A percentile compares a stretch with the other conserved stretches of the same genome.
phyloP scores from a whole-genome alignment of 1,139 yeast genomes.

The Taphrina wiesneri region DNA sequence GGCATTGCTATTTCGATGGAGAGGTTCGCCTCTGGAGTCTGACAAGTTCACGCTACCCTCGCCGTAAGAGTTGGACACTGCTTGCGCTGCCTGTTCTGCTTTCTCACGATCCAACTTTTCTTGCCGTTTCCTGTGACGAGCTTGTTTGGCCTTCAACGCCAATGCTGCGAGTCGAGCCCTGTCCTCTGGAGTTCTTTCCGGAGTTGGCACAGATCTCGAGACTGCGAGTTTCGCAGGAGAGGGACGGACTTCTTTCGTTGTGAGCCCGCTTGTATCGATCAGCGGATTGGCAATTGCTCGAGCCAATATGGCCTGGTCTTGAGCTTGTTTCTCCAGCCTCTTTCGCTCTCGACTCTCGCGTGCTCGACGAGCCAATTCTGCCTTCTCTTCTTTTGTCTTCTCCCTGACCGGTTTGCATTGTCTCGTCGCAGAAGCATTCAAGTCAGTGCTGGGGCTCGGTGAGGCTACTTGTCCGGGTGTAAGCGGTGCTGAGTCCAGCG shows the following conservation, averaged over 20 bases:
- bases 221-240: not conserved
- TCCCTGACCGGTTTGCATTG: conserved; percentile 12
- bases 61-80: not conserved
- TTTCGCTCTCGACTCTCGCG: conserved; percentile 11
- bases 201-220: not conserved
- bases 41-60: too few relatives aligned
- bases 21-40: too few relatives aligned
- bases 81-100: not conserved
- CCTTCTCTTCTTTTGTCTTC: conserved; percentile 16
- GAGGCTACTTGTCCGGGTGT: not conserved
- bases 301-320: conserved; percentile 1
- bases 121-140: not conserved
- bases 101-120: not conserved
- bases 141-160: not conserved
- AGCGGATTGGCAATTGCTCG: conserved; percentile 7
- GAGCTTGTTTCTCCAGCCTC: conserved; percentile 8
- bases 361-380: conserved; percentile 9
- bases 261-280: not conserved
- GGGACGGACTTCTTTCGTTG: not conserved
- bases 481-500: not conserved
- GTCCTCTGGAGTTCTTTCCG: not conserved
- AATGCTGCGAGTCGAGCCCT: not conserved
- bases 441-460: not conserved
- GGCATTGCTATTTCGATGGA: not conserved
- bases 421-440: not conserved